Conservation (phyloP, 192 early-diverging fungal genomes). For the Spinellus fusiger region DNA sequence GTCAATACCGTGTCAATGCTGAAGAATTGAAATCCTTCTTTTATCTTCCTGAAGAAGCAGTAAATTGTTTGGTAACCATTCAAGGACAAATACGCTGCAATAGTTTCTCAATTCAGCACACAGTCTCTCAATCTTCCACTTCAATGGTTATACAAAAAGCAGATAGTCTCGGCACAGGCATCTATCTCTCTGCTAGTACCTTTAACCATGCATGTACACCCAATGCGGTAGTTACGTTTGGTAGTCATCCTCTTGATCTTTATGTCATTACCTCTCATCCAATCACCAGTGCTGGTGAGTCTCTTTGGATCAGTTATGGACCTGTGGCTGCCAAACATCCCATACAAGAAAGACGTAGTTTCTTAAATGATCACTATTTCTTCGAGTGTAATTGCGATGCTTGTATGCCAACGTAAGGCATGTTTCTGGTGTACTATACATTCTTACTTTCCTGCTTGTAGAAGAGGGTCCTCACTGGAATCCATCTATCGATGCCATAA, state of each 20-base stretch:
- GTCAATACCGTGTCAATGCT: background rate
- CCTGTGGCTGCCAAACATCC: constrained; percentile 4
- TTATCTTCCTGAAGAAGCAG: background rate
- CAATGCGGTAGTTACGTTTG: constrained; percentile 14
- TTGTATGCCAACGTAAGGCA: background rate
- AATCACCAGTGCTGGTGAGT: background rate
- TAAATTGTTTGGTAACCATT: constrained; percentile 3
- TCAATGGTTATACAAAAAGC: background rate
- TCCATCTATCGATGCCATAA: constrained; percentile 7
- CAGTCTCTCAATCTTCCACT: background rate
- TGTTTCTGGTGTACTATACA: background rate
- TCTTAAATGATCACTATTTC: constrained; percentile 6
- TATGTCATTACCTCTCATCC: background rate
- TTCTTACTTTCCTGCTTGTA: background rate
- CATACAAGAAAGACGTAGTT: constrained; percentile 1
- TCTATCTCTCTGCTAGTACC: constrained; percentile 14
- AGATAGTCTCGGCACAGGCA: background rate
- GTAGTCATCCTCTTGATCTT: background rate
- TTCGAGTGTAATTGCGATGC: constrained; percentile 19
- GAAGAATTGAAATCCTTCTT: background rate
- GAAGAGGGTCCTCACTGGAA: background rate
- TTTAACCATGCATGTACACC: constrained; percentile 19
- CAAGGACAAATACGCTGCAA: constrained; percentile 21
- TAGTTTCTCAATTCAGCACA: constrained; percentile 9
- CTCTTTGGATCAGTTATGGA: constrained; percentile 17